Conservation (phyloP, 1,284 basidiomycete species). For the Puccinia triticina region DNA sequence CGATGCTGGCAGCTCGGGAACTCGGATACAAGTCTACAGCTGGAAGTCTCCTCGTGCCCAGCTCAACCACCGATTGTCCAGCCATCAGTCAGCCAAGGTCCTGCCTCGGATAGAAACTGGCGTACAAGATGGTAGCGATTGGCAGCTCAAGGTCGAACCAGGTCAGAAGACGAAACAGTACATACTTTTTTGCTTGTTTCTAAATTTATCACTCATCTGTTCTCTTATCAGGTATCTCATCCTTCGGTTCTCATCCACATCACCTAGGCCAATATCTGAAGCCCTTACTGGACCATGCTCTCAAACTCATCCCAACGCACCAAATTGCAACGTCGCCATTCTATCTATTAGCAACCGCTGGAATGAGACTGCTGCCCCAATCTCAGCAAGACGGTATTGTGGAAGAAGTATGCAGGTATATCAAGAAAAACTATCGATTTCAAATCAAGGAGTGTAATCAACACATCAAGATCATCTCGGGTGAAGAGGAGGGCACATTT, state of each 20-base stretch:
- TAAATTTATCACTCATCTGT: not conserved
- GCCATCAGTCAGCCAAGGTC: slow-evolving; percentile 18
- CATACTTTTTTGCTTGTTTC: slow-evolving; percentile 40
- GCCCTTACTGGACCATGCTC: slow-evolving; percentile 81
- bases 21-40: slow-evolving; percentile 92
- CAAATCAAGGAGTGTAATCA: slow-evolving; percentile 77
- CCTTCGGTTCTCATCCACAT: slow-evolving; percentile 72
- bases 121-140: slow-evolving; percentile 74
- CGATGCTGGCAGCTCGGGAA: slow-evolving; percentile 96
- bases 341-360: slow-evolving; percentile 93
- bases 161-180: slow-evolving; percentile 66
- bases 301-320: slow-evolving; percentile 79
- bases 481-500: slow-evolving; percentile 96
- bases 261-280: slow-evolving; percentile 75
- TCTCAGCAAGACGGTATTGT: slow-evolving; percentile 75
- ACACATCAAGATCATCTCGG: slow-evolving; percentile 90
- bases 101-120: slow-evolving; percentile 72
- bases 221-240: slow-evolving; percentile 75
- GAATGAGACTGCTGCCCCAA: slow-evolving; percentile 84
- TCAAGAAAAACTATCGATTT: slow-evolving; percentile 75
- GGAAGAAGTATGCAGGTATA: slow-evolving; percentile 74
- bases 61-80: slow-evolving; percentile 8
- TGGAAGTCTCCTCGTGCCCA: slow-evolving; percentile 72
- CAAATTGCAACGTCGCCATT: slow-evolving; percentile 81
- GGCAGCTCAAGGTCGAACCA: slow-evolving; percentile 90